These are phyloP conservation scores for Penicillium crystallinum DNA, from an alignment of 495 filamentous ascomycete genomes.

Conservation along the genomic window DNA sequence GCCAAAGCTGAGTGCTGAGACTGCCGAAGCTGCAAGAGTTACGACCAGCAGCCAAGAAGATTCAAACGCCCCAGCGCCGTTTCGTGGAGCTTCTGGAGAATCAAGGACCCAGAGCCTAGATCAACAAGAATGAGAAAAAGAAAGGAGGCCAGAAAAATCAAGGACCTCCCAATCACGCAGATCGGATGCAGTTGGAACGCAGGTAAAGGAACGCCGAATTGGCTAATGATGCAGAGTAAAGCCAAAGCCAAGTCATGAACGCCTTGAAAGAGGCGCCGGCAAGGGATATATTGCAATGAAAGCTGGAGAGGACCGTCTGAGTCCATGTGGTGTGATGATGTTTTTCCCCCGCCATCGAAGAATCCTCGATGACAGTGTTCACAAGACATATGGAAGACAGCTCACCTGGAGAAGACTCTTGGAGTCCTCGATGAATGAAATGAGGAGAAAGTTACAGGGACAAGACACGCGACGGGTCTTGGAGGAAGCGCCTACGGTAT, in stretches of 20 bases:
- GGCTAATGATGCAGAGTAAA: constrained; percentile 17
- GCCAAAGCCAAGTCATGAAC: constrained; percentile 8
- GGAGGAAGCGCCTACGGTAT: constrained; percentile 67
- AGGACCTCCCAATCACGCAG: background rate
- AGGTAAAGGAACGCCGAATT: constrained; percentile 10
- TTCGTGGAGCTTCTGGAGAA: background rate
- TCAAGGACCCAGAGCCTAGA: background rate
- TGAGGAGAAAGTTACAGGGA: constrained; percentile 35
- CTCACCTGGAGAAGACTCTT: constrained; percentile 30
- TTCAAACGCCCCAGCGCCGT: constrained; percentile 14
- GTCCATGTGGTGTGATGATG: constrained; percentile 3
- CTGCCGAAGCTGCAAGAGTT: constrained; percentile 10
- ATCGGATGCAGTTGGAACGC: constrained; percentile 6
- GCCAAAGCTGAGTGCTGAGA: constrained; percentile 4
- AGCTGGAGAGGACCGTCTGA: background rate
- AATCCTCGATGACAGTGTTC: constrained; percentile 3
- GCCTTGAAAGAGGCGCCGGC: background rate
- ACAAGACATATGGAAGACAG: constrained; percentile 16
- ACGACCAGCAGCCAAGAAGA: constrained; percentile 16
- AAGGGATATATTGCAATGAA: constrained; percentile 8
- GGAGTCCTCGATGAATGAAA: background rate
- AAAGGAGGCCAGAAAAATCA: background rate
- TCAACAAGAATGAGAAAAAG: background rate
- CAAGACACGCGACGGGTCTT: constrained; percentile 48
- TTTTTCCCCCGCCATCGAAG: constrained; percentile 4